These are phyloP conservation scores for Pseudopithomyces maydicus DNA, from an alignment of 2,329 filamentous ascomycete genomes.

Conservation along the genomic window DNA sequence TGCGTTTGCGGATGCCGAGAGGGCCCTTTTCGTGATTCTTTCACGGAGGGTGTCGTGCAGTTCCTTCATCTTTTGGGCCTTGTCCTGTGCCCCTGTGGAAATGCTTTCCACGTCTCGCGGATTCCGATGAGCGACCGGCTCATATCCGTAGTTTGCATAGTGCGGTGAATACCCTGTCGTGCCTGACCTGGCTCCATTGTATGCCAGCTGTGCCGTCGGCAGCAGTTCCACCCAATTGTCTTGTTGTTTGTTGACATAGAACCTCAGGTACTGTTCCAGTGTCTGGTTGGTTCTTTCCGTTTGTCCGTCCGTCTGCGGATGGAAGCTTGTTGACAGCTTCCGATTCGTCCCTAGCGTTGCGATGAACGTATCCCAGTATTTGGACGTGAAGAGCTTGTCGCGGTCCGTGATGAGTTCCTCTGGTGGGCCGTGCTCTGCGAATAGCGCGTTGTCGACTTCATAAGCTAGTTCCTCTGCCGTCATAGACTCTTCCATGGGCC, in stretches of 20 bases:
- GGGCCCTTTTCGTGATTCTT: neutral
- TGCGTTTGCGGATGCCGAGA: neutral
- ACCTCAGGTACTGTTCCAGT: neutral
- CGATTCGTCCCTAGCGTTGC: neutral
- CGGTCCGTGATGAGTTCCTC: neutral
- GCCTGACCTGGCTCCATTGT: neutral
- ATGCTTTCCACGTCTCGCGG: neutral
- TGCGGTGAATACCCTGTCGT: neutral
- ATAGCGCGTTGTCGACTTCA: neutral
- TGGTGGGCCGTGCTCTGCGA: neutral
- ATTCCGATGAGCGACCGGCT: neutral
- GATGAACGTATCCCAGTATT: neutral
- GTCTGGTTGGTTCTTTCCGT: neutral
- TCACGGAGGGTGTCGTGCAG: neutral
- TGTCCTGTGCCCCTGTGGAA: neutral
- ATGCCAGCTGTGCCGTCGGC: neutral
- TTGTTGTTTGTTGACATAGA: slow-evolving; percentile 2
- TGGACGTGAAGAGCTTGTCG: neutral
- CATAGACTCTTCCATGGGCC: neutral
- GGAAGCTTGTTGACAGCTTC: neutral
- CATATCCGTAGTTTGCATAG: slow-evolving; percentile 6
- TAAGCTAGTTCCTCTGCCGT: neutral
- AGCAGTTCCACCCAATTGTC: neutral
- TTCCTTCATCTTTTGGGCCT: neutral
- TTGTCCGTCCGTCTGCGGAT: neutral